Percentiles rank a stretch among this genome's conserved stretches.
These are phyloP conservation scores for Fraxinus anomala DNA, from an alignment of 257 asterid genomes.

Conservation along the genomic window DNA sequence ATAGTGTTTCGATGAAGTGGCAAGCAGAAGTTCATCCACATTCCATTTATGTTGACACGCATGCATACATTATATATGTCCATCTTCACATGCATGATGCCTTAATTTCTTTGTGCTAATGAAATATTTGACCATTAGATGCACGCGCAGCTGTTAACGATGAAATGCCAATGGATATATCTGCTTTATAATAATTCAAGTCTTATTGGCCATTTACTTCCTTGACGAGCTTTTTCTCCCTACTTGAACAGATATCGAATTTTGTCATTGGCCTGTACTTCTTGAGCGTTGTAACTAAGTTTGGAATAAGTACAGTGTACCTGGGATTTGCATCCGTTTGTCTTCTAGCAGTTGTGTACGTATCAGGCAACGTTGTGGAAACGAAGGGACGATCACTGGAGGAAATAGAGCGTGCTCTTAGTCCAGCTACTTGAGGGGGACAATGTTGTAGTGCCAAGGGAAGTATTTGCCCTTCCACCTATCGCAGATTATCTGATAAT, in stretches of 20 bases:
- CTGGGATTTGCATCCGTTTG: slow-evolving; percentile 83
- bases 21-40: neutral
- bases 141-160: neutral
- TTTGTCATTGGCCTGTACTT: slow-evolving; percentile 87
- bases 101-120: neutral
- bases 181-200: neutral
- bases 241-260: slow-evolving; percentile 67
- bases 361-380: slow-evolving; percentile 77
- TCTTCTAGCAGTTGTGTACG: slow-evolving; percentile 71
- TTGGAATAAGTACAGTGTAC: slow-evolving; percentile 86
- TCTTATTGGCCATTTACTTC: neutral
- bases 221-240: neutral
- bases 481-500: neutral
- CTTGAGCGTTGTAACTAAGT: slow-evolving; percentile 79
- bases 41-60: neutral
- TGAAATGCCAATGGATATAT: neutral
- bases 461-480: neutral
- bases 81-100: neutral
- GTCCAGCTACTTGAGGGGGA: slow-evolving; percentile 48
- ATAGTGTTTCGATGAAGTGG: neutral
- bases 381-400: slow-evolving; percentile 93
- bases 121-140: neutral
- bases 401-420: slow-evolving; percentile 82
- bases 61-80: neutral
- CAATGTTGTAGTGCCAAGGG: neutral